Conservation (phyloP, 495 filamentous ascomycete genomes). For the Penicillium riverlandense region DNA sequence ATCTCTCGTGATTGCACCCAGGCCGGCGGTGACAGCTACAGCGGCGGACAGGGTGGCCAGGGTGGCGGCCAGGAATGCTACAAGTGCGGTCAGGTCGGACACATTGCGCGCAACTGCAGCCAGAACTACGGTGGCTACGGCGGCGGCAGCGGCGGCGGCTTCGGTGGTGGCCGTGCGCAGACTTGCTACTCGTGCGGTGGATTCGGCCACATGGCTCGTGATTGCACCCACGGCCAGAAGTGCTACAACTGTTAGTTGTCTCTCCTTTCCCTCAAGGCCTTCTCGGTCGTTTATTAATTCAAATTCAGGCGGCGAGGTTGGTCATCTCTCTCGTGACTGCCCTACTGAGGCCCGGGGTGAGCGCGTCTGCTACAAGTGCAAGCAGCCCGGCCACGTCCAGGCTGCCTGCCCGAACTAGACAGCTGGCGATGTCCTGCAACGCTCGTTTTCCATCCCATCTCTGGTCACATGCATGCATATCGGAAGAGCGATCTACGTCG, state of each 20-base stretch:
- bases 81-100: conserved; percentile 96
- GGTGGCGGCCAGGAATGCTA: conserved; percentile 77
- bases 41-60: conserved; percentile 5
- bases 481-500: conserved; percentile 1
- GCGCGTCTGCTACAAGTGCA: conserved; percentile 99
- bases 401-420: conserved; percentile 73
- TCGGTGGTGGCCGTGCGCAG: conserved; percentile 53
- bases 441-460: conserved; percentile 4
- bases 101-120: conserved; percentile 95
- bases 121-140: conserved; percentile 46
- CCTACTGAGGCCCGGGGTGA: conserved; percentile 80
- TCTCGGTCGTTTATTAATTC: background rate
- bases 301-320: conserved; percentile 69
- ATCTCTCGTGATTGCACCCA: too few species aligned
- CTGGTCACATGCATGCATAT: conserved; percentile 7
- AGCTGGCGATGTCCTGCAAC: conserved; percentile 4
- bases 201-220: conserved; percentile 92
- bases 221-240: conserved; percentile 98
- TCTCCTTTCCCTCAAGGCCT: background rate
- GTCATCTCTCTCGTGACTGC: conserved; percentile 93
- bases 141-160: conserved; percentile 39
- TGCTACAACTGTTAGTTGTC: conserved; percentile 88
- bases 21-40: too few species aligned
- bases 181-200: conserved; percentile 97
- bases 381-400: conserved; percentile 95